Evolutionary conservation across 108 stramenopile genomes (phyloP).

Genomic region (Cyclostephanos invisitatus): DNA sequence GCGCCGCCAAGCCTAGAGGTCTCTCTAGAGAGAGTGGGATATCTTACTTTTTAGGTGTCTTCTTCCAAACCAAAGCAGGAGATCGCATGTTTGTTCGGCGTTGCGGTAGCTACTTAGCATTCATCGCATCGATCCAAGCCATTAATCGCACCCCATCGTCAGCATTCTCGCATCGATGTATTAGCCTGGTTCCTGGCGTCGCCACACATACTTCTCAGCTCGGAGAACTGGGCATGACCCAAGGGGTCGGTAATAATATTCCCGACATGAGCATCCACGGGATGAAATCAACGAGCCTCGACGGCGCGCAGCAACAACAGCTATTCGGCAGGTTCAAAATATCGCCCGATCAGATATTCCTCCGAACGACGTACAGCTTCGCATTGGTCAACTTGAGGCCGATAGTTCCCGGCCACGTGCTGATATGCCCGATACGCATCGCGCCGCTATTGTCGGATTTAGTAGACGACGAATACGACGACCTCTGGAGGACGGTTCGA

Average conservation of each 20-base stretch:
- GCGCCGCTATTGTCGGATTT: constrained; percentile 67
- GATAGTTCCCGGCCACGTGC: constrained; percentile 88
- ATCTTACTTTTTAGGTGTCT: no score
- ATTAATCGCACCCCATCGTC: no score
- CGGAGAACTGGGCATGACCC: not conserved
- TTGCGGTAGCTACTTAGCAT: constrained; percentile 1
- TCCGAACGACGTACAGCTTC: constrained; percentile 44
- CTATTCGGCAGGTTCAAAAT: constrained; percentile 82
- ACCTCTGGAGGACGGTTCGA: constrained; percentile 79
- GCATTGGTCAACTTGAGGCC: constrained; percentile 92
- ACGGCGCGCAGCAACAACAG: not conserved
- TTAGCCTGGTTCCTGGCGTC: not conserved
- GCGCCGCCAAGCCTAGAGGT: no score
- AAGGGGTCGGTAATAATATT: not conserved
- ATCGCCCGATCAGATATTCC: constrained; percentile 63
- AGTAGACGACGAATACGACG: constrained; percentile 70
- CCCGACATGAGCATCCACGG: not conserved
- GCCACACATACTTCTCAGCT: not conserved
- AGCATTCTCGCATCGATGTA: not conserved
- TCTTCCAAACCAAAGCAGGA: not conserved
- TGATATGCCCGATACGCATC: constrained; percentile 66
- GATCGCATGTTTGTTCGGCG: not conserved
- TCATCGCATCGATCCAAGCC: constrained; percentile 12
- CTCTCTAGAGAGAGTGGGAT: no score
- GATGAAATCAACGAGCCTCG: not conserved